phyloP scores from a whole-genome alignment of 2,329 filamentous ascomycete genomes.

The Epichloe hybrida region DNA sequence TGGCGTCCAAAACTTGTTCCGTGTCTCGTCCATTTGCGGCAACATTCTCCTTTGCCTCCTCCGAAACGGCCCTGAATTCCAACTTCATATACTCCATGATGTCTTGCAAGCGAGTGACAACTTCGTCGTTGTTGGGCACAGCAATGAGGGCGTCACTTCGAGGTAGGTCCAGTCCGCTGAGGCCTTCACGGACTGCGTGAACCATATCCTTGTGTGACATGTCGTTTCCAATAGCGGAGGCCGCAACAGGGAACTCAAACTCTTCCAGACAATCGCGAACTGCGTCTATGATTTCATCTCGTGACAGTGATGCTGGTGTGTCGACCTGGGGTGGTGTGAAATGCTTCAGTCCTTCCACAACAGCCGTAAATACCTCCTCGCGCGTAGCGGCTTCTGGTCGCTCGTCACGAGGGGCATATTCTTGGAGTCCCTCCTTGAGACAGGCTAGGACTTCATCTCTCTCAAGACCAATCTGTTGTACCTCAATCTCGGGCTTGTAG shows the following conservation, averaged over 20 bases:
- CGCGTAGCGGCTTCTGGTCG: slow-evolving; percentile 50
- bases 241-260: slow-evolving; percentile 59
- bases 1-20: slow-evolving; percentile 76
- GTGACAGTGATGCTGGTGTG: slow-evolving; percentile 53
- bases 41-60: slow-evolving; percentile 63
- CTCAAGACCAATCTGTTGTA: slow-evolving; percentile 82
- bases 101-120: slow-evolving; percentile 46
- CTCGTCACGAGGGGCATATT: slow-evolving; percentile 48
- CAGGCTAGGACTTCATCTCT: slow-evolving; percentile 81
- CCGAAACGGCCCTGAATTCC: slow-evolving; percentile 46
- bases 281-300: slow-evolving; percentile 71
- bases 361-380: slow-evolving; percentile 73
- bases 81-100: slow-evolving; percentile 46
- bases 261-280: slow-evolving; percentile 80
- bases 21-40: slow-evolving; percentile 68
- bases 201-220: slow-evolving; percentile 49
- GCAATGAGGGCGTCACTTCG: slow-evolving; percentile 27
- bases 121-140: slow-evolving; percentile 31
- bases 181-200: slow-evolving; percentile 47
- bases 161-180: slow-evolving; percentile 36
- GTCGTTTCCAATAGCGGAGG: slow-evolving; percentile 37
- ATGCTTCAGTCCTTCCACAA: slow-evolving; percentile 74
- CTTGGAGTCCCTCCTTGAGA: slow-evolving; percentile 70
- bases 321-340: slow-evolving; percentile 64
- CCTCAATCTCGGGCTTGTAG: slow-evolving; percentile 85